Conservation (phyloP, 352 stramenopile species). For the Phytopythium kandeliae region DNA sequence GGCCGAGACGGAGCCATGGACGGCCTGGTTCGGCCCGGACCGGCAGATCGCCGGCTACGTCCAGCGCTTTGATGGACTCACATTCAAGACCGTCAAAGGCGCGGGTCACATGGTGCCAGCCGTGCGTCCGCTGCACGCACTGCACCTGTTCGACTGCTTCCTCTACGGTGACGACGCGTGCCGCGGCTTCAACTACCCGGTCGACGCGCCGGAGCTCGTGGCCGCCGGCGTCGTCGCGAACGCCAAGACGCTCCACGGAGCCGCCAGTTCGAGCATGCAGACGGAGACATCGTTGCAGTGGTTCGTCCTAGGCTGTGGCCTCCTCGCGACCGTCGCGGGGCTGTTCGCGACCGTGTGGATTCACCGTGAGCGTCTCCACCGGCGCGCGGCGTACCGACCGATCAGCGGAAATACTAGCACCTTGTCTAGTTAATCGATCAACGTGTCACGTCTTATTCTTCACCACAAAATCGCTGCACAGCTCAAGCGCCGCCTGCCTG, state of each 20-base stretch:
- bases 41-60: slow-evolving; percentile 85
- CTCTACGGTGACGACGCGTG: slow-evolving; percentile 54
- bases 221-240: slow-evolving; percentile 23
- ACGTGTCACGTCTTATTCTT: too few relatives aligned
- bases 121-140: slow-evolving; percentile 62
- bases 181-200: slow-evolving; percentile 49
- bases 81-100: slow-evolving; percentile 90
- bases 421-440: too few relatives aligned
- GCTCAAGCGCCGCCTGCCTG: too few relatives aligned
- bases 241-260: slow-evolving; percentile 16
- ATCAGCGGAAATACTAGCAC: not conserved
- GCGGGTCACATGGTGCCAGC: slow-evolving; percentile 88
- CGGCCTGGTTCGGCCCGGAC: slow-evolving; percentile 68
- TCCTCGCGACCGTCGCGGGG: not conserved
- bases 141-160: slow-evolving; percentile 83
- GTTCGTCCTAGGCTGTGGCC: not conserved
- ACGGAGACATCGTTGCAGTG: not conserved
- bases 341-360: not conserved
- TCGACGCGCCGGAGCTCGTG: slow-evolving; percentile 42
- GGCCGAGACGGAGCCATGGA: slow-evolving; percentile 53
- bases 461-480: too few relatives aligned
- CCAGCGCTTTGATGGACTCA: slow-evolving; percentile 79
- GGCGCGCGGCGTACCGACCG: not conserved
- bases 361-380: not conserved
- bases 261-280: slow-evolving; percentile 14